phyloP scores from a whole-genome alignment of 1,284 basidiomycete genomes.

The Crucibulum parvulum region DNA sequence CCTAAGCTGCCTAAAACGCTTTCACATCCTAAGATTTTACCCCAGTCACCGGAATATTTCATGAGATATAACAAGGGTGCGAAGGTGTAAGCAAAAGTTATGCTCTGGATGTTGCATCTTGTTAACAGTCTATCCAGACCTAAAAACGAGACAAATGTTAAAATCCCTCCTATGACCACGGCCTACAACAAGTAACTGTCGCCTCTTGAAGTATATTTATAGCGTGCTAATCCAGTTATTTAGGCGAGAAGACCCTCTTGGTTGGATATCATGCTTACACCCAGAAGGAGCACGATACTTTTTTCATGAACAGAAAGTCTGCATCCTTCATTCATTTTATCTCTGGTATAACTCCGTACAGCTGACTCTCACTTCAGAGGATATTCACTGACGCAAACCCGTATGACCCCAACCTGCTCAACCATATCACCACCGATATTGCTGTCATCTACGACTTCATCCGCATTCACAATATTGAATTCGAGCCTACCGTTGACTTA shows the following conservation, averaged over 20 bases:
- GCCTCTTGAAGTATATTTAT: neutral
- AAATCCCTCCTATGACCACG: conserved; percentile 8
- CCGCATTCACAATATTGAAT: conserved; percentile 18
- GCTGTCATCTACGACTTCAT: conserved; percentile 32
- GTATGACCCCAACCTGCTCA: conserved; percentile 27
- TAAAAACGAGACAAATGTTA: conserved; percentile 6
- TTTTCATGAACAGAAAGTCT: conserved; percentile 36
- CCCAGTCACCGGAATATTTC: conserved; percentile 6
- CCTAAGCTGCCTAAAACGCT: neutral
- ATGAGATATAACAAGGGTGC: neutral
- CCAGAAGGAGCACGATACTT: conserved; percentile 50
- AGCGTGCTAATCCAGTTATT: conserved; percentile 1
- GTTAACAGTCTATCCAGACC: neutral
- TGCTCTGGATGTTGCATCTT: neutral
- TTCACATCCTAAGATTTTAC: conserved; percentile 2
- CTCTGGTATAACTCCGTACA: neutral
- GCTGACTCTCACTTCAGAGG: conserved; percentile 26
- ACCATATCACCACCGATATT: conserved; percentile 30
- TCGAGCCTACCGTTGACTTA: conserved; percentile 34
- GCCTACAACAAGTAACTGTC: conserved; percentile 9
- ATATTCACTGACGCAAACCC: conserved; percentile 49
- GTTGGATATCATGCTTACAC: conserved; percentile 32
- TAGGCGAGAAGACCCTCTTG: conserved; percentile 13
- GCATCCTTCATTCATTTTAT: neutral
- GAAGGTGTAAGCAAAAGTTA: conserved; percentile 1